A percentile compares a stretch with the other conserved stretches of the same genome.
These are phyloP conservation scores for Pseudocercospora eumusae DNA, from an alignment of 2,329 filamentous ascomycete genomes.

Conservation along the genomic window DNA sequence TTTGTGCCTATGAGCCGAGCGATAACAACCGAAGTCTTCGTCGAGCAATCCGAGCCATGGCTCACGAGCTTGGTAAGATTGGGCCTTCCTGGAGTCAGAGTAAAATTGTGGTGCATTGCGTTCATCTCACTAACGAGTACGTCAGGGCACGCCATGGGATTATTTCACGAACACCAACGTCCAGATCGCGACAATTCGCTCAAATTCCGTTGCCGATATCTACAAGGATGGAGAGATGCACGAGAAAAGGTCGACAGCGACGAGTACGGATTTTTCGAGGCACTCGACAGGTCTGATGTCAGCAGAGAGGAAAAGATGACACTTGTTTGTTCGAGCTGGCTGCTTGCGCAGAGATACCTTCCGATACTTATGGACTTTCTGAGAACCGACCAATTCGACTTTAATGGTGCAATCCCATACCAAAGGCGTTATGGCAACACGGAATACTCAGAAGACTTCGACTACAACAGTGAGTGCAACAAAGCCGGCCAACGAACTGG, in stretches of 20 bases:
- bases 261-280: slow-evolving; percentile 10
- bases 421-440: background rate
- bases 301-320: slow-evolving; percentile 2
- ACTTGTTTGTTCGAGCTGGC: background rate
- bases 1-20: slow-evolving; percentile 9
- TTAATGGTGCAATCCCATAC: background rate
- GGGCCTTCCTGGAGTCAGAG: background rate
- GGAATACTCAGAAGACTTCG: slow-evolving; percentile 13
- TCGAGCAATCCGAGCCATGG: slow-evolving; percentile 14
- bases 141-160: slow-evolving; percentile 26
- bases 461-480: slow-evolving; percentile 11
- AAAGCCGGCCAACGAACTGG: background rate
- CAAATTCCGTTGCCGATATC: slow-evolving; percentile 12
- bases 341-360: background rate
- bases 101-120: too few relatives aligned
- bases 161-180: slow-evolving; percentile 27
- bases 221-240: slow-evolving; percentile 17
- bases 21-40: background rate
- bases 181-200: slow-evolving; percentile 23
- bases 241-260: slow-evolving; percentile 7
- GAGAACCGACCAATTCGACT: background rate
- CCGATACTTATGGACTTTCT: background rate
- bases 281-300: background rate
- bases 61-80: slow-evolving; percentile 25
- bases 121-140: background rate